Evolutionary conservation across 805 yeast genomes (phyloP), one percentile per base, ranked within the genome.

Genomic region (Ogataea dorogensis): DNA sequence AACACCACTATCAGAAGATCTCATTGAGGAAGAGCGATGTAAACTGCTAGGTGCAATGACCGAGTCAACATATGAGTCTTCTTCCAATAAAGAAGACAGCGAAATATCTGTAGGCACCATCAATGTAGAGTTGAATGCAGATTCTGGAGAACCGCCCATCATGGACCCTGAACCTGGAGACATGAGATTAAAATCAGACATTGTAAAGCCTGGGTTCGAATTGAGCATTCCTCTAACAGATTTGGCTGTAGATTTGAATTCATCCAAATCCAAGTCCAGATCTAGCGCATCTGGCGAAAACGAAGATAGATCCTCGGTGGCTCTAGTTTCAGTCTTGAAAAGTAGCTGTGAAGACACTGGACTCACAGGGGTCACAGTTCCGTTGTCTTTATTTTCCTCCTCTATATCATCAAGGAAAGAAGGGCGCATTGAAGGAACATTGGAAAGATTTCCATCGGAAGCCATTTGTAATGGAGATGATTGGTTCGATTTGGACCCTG

Each of bases 221-320:
- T 32, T 24, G 12, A 41, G 36, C 11, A 34, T 29, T 1, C 61
- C 61, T 28, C 55, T 51, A 49, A 58, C 43, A 58, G 31, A 9
- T 51, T 56, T 7, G n/a, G 59, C 56, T 14, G 60, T 63, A 2
- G 64, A 58, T 16, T 49, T 51, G 38, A 58, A 59, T 4, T 56
- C 55, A 3, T 57, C 59, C 14, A 61, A 33, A 33, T 43, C 49
- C 5, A 40, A 21, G 3, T 57, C 59, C 14, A 61, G 35, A 33
- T 43, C 49, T 5, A 40, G 24, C 11, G 36, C 31, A 22, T 34
- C 27, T 21, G 36, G 22, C 5, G 31, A 35, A 11, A 36, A 25
- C 7, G 13, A 17, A 20, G 19, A 10, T 5, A 27, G 15, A 5
- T 36, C 42, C 12, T 17, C 31, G 14, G 5, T 6, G 10, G 14